Evolutionary conservation across 2,329 filamentous ascomycete genomes (phyloP).

Genomic region (Colletotrichum liaoningense): DNA sequence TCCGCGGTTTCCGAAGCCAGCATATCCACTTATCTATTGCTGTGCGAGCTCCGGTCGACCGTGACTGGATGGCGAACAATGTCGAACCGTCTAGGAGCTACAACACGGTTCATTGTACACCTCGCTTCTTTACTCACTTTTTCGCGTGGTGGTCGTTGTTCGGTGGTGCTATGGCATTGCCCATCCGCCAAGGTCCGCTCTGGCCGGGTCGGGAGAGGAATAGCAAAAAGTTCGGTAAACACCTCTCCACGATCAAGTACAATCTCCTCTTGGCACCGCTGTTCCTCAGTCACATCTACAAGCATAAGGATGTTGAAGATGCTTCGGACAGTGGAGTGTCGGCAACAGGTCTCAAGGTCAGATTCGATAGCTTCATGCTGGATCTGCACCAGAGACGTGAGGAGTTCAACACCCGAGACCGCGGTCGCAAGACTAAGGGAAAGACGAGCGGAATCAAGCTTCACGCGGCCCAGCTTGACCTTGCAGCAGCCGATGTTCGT

Average conservation of each 20-base stretch:
- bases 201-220: constrained; percentile 96
- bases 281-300: constrained; percentile 97
- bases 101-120: constrained; percentile 94
- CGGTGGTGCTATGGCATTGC: constrained; percentile 92
- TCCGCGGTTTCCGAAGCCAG: constrained; percentile 93
- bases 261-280: constrained; percentile 91
- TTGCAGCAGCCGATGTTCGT: constrained; percentile 90
- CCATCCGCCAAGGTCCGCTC: constrained; percentile 89
- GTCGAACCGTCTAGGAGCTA: constrained; percentile 87
- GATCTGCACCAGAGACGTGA: constrained; percentile 95
- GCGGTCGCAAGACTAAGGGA: constrained; percentile 79
- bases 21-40: constrained; percentile 97
- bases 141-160: constrained; percentile 98
- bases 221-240: constrained; percentile 97
- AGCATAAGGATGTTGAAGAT: constrained; percentile 95
- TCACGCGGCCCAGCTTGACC: constrained; percentile 91
- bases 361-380: constrained; percentile 96
- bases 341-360: constrained; percentile 95
- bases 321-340: constrained; percentile 81
- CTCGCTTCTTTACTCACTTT: constrained; percentile 98
- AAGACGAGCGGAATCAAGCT: constrained; percentile 95
- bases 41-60: constrained; percentile 85
- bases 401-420: constrained; percentile 86
- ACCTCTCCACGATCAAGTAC: constrained; percentile 99
- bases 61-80: constrained; percentile 85